These are phyloP conservation scores for Penicillium alfredii DNA, from an alignment of 495 filamentous ascomycete genomes.

Conservation along the genomic window DNA sequence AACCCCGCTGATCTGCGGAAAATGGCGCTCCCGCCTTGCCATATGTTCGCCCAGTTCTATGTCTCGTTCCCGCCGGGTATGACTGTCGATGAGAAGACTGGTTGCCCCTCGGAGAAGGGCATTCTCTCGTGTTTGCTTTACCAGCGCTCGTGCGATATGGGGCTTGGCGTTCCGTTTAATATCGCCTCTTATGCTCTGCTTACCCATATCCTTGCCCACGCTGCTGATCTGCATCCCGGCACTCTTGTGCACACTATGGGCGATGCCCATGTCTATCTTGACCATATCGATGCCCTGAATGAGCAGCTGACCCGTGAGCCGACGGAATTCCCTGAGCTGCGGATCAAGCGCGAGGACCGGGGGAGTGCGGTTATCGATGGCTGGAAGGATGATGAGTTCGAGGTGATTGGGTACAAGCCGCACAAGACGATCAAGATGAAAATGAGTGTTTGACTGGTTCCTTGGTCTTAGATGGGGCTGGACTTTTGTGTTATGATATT, in stretches of 20 bases:
- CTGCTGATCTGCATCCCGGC: slow-evolving; percentile 73
- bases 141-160: slow-evolving; percentile 95
- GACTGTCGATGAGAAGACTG: slow-evolving; percentile 27
- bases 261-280: slow-evolving; percentile 89
- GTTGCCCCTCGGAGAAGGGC: slow-evolving; percentile 46
- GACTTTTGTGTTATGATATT: slow-evolving; percentile 11
- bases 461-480: too few relatives aligned
- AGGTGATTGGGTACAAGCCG: slow-evolving; percentile 81
- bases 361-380: slow-evolving; percentile 62
- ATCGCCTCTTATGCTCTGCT: slow-evolving; percentile 90
- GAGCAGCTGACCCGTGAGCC: slow-evolving; percentile 76
- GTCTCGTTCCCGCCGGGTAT: slow-evolving; percentile 64
- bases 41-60: slow-evolving; percentile 99
- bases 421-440: slow-evolving; percentile 93
- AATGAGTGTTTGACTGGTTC: slow-evolving; percentile 75
- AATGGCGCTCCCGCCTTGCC: slow-evolving; percentile 95
- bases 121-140: slow-evolving; percentile 80
- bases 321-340: slow-evolving; percentile 70
- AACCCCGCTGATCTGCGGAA: slow-evolving; percentile 77
- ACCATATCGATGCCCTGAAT: slow-evolving; percentile 83
- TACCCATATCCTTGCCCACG: slow-evolving; percentile 89
- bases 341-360: slow-evolving; percentile 57
- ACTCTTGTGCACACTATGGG: slow-evolving; percentile 91
- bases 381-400: slow-evolving; percentile 84
- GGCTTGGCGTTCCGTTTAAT: slow-evolving; percentile 94